Evolutionary conservation across 2,329 filamentous ascomycete species (phyloP).

Genomic region (Sclerotinia nivalis): DNA sequence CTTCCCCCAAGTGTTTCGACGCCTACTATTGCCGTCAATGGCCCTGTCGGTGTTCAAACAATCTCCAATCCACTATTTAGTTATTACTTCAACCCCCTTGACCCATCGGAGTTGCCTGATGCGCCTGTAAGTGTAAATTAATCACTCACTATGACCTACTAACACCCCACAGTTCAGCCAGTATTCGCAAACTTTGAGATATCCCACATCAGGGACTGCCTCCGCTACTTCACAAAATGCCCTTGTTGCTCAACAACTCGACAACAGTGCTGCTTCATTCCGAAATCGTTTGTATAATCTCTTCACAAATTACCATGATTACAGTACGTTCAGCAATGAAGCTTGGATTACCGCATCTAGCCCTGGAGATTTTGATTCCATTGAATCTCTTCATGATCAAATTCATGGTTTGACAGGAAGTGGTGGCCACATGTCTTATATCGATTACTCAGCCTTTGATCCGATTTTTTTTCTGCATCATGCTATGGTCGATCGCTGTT

Average conservation of each 20-base stretch:
- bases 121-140: conserved; percentile 52
- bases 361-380: conserved; percentile 56
- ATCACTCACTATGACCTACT: background rate
- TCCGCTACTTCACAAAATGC: conserved; percentile 60
- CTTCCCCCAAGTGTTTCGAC: conserved; percentile 51
- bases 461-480: conserved; percentile 54
- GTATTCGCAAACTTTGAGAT: conserved; percentile 62
- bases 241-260: conserved; percentile 53
- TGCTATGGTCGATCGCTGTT: conserved; percentile 60
- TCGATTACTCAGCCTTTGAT: conserved; percentile 50
- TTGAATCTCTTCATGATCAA: conserved; percentile 65
- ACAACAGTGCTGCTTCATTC: conserved; percentile 54
- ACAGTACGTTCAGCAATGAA: conserved; percentile 69
- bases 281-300: conserved; percentile 67
- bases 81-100: conserved; percentile 50
- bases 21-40: conserved; percentile 50
- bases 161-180: conserved; percentile 51
- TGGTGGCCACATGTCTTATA: conserved; percentile 53
- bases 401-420: conserved; percentile 59
- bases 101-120: conserved; percentile 55
- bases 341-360: conserved; percentile 55
- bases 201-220: conserved; percentile 46
- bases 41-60: conserved; percentile 48
- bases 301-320: conserved; percentile 67
- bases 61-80: conserved; percentile 55